Percentiles rank a stretch among this genome's conserved stretches.
Conservation (phyloP, 768 basidiomycete genomes). For the Lactarius trivialis region DNA sequence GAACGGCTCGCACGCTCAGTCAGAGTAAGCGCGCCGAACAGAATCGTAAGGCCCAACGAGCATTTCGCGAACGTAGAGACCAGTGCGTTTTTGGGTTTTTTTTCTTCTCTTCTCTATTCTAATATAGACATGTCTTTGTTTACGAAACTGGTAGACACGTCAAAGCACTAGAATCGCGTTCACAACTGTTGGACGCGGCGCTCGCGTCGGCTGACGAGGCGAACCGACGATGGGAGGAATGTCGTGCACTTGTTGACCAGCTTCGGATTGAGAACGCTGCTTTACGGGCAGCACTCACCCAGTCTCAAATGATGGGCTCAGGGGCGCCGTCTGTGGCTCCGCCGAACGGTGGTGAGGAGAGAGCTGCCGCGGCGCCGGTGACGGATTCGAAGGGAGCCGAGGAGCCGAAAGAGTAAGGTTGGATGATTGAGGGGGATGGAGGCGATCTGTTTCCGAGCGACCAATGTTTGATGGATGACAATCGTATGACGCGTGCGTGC, state of each 20-base stretch:
- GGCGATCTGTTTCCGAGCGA: slow-evolving; percentile 19
- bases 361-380: neutral
- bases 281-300: slow-evolving; percentile 60
- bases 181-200: slow-evolving; percentile 78
- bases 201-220: slow-evolving; percentile 84
- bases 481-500: slow-evolving; percentile 6
- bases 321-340: neutral
- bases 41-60: slow-evolving; percentile 90
- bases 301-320: slow-evolving; percentile 30
- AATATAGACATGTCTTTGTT: neutral
- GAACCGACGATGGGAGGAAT: slow-evolving; percentile 85
- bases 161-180: slow-evolving; percentile 80
- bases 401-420: slow-evolving; percentile 18
- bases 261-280: slow-evolving; percentile 79
- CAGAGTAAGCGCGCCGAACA: slow-evolving; percentile 87
- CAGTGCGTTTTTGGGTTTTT: slow-evolving; percentile 46
- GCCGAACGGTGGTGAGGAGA: slow-evolving; percentile 6
- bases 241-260: slow-evolving; percentile 83
- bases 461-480: slow-evolving; percentile 5
- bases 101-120: neutral
- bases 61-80: slow-evolving; percentile 85
- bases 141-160: slow-evolving; percentile 53
- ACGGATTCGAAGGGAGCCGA: slow-evolving; percentile 9
- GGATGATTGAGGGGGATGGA: slow-evolving; percentile 1
- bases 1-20: slow-evolving; percentile 53